Percentiles rank a stretch among this genome's conserved stretches.
These are phyloP conservation scores for Solanum chacoense DNA, from an alignment of 305 asterid species.

Conservation along the genomic window DNA sequence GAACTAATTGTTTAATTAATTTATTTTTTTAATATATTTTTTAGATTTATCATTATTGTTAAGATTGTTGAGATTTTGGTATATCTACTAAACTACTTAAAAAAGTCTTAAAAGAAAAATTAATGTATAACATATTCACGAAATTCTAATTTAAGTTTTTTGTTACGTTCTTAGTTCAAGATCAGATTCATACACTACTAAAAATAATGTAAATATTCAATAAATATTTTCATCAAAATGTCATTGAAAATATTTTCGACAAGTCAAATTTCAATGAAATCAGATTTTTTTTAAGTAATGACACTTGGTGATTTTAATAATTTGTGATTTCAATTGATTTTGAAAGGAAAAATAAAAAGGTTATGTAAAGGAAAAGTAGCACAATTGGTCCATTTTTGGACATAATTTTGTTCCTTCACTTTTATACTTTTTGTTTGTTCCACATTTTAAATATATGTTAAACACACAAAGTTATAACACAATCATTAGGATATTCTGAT, in stretches of 20 bases:
- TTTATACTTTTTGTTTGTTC: not conserved
- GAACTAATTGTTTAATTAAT: not conserved
- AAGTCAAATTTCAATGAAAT: not conserved
- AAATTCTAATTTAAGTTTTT: not conserved
- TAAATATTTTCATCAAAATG: not conserved
- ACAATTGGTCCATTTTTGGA: not conserved
- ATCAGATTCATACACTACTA: not conserved
- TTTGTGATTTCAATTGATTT: not conserved
- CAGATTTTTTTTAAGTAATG: not conserved
- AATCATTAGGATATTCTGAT: not conserved
- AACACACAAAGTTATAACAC: not conserved
- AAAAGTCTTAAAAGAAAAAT: too few relatives aligned
- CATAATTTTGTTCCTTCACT: not conserved
- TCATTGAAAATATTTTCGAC: not conserved
- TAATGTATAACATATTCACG: not conserved
- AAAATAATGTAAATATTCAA: not conserved
- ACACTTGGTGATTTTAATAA: not conserved
- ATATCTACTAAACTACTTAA: not conserved
- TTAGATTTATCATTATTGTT: not conserved
- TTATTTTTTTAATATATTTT: not conserved
- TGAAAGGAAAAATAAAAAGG: not conserved
- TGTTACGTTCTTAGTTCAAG: not conserved
- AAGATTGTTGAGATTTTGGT: not conserved
- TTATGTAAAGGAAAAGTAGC: not conserved
- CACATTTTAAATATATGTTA: not conserved